Percentiles rank a stretch among this genome's conserved stretches.
phyloP scores from a whole-genome alignment of 352 stramenopile genomes.

The Globisporangium mamillatum region DNA sequence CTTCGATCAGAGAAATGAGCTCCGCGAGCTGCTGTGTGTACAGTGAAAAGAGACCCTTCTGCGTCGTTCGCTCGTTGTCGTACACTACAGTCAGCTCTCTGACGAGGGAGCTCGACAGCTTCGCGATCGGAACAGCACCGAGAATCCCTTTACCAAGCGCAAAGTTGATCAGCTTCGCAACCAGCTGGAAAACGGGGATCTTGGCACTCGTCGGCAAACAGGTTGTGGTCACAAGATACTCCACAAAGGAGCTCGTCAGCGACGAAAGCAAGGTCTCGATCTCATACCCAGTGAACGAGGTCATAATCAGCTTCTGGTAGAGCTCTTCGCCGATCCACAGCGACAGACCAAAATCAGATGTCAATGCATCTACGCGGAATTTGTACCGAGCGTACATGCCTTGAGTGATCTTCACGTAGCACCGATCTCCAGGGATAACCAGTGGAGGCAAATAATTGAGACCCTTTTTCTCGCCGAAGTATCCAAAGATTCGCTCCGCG shows the following conservation, averaged over 20 bases:
- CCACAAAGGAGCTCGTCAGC: slow-evolving; percentile 40
- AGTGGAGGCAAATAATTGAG: slow-evolving; percentile 65
- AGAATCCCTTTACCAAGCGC: slow-evolving; percentile 49
- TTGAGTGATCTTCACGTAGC: slow-evolving; percentile 63
- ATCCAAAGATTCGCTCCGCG: slow-evolving; percentile 61
- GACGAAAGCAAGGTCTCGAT: slow-evolving; percentile 60
- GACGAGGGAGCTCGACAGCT: slow-evolving; percentile 42
- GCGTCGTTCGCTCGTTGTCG: slow-evolving; percentile 58
- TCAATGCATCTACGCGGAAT: slow-evolving; percentile 70
- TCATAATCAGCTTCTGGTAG: slow-evolving; percentile 51
- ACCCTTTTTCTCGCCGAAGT: slow-evolving; percentile 71
- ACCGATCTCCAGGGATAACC: slow-evolving; percentile 53
- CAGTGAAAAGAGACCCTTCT: slow-evolving; percentile 62
- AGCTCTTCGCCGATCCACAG: slow-evolving; percentile 71
- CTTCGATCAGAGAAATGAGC: slow-evolving; percentile 57
- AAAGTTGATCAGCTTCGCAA: slow-evolving; percentile 68
- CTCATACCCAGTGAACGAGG: slow-evolving; percentile 55
- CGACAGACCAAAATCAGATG: slow-evolving; percentile 65
- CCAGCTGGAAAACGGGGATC: slow-evolving; percentile 49
- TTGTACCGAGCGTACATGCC: slow-evolving; percentile 75
- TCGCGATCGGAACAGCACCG: slow-evolving; percentile 52
- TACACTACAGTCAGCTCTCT: slow-evolving; percentile 58
- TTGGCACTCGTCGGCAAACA: slow-evolving; percentile 44
- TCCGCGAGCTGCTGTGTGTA: slow-evolving; percentile 68
- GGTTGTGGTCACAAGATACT: slow-evolving; percentile 40